Percentiles rank a stretch among this genome's conserved stretches.
These are phyloP conservation scores for Neoboletus magnificus DNA, from an alignment of 768 basidiomycete species.

Conservation along the genomic window DNA sequence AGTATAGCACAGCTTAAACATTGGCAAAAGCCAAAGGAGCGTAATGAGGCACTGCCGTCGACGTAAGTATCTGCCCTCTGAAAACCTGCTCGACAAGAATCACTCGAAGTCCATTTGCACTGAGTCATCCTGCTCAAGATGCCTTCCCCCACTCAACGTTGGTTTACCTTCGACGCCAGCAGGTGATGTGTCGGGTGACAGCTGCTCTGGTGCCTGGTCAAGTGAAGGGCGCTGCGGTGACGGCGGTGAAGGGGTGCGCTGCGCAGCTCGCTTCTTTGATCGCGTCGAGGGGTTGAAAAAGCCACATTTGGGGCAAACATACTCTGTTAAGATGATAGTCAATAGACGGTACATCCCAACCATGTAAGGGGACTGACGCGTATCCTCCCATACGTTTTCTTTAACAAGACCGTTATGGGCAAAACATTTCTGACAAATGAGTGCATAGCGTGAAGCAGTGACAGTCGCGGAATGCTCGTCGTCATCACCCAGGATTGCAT, in stretches of 20 bases:
- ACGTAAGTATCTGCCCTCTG: not conserved
- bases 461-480: slow-evolving; percentile 41
- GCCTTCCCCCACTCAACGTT: not conserved
- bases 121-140: slow-evolving; percentile 5
- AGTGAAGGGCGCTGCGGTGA: slow-evolving; percentile 8
- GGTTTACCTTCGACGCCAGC: not conserved
- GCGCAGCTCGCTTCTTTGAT: slow-evolving; percentile 28
- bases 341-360: not conserved
- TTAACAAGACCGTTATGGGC: slow-evolving; percentile 86
- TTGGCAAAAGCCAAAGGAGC: slow-evolving; percentile 5
- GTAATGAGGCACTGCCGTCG: not conserved
- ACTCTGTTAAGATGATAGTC: slow-evolving; percentile 50
- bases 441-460: slow-evolving; percentile 60
- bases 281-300: slow-evolving; percentile 64
- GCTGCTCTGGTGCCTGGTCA: slow-evolving; percentile 4
- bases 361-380: slow-evolving; percentile 54
- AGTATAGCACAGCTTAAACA: not conserved
- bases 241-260: slow-evolving; percentile 30
- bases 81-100: not conserved
- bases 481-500: slow-evolving; percentile 81
- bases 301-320: slow-evolving; percentile 80
- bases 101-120: slow-evolving; percentile 12
- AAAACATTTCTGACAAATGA: slow-evolving; percentile 87
- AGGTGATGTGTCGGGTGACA: not conserved
- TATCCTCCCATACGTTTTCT: slow-evolving; percentile 75